phyloP scores from a whole-genome alignment of 129 eudicot species.

The Artemisia annua region DNA sequence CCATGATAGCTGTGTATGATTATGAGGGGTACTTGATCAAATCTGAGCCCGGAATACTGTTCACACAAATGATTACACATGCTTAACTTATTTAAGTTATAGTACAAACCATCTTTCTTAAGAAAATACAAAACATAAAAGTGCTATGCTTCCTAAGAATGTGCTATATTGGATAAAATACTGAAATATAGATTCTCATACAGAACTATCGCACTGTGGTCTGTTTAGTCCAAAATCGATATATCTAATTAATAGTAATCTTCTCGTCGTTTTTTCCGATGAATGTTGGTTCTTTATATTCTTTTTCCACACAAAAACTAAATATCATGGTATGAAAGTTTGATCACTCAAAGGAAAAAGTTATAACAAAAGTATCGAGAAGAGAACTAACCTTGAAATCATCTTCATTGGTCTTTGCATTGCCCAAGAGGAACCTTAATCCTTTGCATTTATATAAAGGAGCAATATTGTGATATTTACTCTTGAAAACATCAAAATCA shows the following conservation, averaged over 20 bases:
- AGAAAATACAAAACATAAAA: not conserved
- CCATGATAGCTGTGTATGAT: slow-evolving; percentile 55
- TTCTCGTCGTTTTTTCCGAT: too few relatives aligned
- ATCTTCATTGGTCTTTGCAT: slow-evolving; percentile 38
- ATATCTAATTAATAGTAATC: not conserved
- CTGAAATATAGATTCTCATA: too few relatives aligned
- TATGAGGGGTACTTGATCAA: slow-evolving; percentile 64
- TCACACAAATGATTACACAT: not conserved
- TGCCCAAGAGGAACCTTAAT: slow-evolving; percentile 45
- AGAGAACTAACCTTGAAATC: slow-evolving; percentile 39
- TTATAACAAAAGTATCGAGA: not conserved
- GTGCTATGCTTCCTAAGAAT: not conserved
- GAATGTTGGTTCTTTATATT: not conserved
- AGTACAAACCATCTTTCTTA: slow-evolving; percentile 3
- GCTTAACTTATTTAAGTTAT: not conserved
- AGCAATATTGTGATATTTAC: slow-evolving; percentile 43
- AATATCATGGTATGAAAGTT: too few relatives aligned
- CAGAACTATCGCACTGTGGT: too few relatives aligned
- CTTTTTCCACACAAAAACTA: not conserved
- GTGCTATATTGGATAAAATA: not conserved
- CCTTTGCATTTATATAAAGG: slow-evolving; percentile 46
- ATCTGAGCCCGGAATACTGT: slow-evolving; percentile 69
- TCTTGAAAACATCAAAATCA: slow-evolving; percentile 34
- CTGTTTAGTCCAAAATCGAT: not conserved
- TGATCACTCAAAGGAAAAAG: not conserved